phyloP scores from a whole-genome alignment of 768 basidiomycete genomes.

The Tylopilus vinaceipallidus region DNA sequence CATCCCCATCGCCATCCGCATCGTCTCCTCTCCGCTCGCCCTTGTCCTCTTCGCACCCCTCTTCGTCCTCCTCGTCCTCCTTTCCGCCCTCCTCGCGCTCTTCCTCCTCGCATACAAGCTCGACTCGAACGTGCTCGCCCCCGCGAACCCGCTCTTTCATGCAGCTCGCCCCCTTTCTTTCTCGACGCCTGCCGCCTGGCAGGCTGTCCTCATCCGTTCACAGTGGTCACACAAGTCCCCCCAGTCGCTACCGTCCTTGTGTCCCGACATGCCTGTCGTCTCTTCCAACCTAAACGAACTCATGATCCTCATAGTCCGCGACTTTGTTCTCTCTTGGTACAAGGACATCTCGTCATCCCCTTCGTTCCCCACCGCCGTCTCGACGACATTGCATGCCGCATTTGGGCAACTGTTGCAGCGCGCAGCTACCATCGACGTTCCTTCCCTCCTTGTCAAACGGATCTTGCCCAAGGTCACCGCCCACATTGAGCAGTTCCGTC shows the following conservation, averaged over 20 bases:
- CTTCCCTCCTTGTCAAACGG: slow-evolving; percentile 75
- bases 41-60: slow-evolving; percentile 65
- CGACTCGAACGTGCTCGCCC: slow-evolving; percentile 42
- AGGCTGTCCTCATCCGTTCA: slow-evolving; percentile 83
- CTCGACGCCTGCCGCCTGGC: slow-evolving; percentile 94
- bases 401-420: slow-evolving; percentile 58
- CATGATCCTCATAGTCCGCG: slow-evolving; percentile 75
- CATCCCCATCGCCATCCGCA: slow-evolving; percentile 51
- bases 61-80: slow-evolving; percentile 44
- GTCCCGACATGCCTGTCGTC: slow-evolving; percentile 60
- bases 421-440: slow-evolving; percentile 60
- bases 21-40: slow-evolving; percentile 64
- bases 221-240: slow-evolving; percentile 81
- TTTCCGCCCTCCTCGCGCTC: slow-evolving; percentile 52
- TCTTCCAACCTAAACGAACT: slow-evolving; percentile 78
- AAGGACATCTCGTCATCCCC: slow-evolving; percentile 79
- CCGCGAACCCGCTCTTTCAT: slow-evolving; percentile 41
- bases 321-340: slow-evolving; percentile 93
- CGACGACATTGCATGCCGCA: slow-evolving; percentile 66
- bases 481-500: slow-evolving; percentile 87
- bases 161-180: slow-evolving; percentile 79
- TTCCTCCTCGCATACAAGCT: slow-evolving; percentile 58
- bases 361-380: slow-evolving; percentile 85
- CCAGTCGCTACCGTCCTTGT: slow-evolving; percentile 63
- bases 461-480: slow-evolving; percentile 87